Conservation (phyloP, 1,284 basidiomycete species). For the Boletellus dicymbophilus region DNA sequence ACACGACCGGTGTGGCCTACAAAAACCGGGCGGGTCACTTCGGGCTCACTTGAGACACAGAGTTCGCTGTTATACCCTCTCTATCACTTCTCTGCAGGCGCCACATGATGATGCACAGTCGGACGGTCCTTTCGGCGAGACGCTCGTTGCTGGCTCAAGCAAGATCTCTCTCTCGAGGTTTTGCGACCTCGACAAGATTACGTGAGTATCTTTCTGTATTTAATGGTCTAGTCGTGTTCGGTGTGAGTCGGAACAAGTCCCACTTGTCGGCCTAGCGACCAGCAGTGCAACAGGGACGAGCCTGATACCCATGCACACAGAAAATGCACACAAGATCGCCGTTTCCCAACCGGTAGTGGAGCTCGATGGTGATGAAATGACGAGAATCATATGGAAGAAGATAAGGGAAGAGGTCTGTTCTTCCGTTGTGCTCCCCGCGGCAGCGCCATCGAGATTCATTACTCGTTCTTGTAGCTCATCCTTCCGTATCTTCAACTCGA, state of each 20-base stretch:
- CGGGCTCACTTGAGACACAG: not conserved
- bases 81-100: conserved; percentile 1
- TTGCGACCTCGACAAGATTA: conserved; percentile 28
- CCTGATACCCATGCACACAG: conserved; percentile 18
- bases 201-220: conserved; percentile 27
- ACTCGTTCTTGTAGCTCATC: conserved; percentile 68
- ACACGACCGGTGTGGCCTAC: conserved; percentile 25
- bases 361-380: conserved; percentile 98
- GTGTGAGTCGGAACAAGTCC: not conserved
- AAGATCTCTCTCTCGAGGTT: conserved; percentile 25
- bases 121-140: conserved; percentile 26
- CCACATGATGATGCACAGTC: conserved; percentile 17
- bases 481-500: conserved; percentile 94
- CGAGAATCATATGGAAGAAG: conserved; percentile 98
- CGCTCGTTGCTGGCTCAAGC: conserved; percentile 27
- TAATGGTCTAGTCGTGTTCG: not conserved
- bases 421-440: not conserved
- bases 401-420: conserved; percentile 86
- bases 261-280: not conserved
- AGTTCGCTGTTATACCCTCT: conserved; percentile 17
- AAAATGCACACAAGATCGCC: conserved; percentile 61
- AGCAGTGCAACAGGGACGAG: not conserved
- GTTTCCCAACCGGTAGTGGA: conserved; percentile 95
- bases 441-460: not conserved
- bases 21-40: conserved; percentile 17